Evolutionary conservation across 1,284 basidiomycete species (phyloP).

Genomic region (Rhodotorula sp.): DNA sequence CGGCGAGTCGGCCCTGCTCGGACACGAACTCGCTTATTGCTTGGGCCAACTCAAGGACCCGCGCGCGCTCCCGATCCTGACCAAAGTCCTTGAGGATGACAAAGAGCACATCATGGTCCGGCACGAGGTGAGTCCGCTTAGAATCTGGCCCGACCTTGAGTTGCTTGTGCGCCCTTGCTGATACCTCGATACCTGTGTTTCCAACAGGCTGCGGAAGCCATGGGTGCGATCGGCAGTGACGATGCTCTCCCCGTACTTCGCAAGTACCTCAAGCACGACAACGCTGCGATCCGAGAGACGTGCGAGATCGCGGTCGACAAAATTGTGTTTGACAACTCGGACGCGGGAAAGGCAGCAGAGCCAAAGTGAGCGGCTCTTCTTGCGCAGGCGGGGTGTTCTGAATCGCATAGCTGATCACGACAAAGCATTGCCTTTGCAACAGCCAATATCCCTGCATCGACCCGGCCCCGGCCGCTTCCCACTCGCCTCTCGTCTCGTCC

Average conservation of each 20-base stretch:
- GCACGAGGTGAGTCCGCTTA: slow-evolving; percentile 69
- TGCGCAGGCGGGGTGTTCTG: no score
- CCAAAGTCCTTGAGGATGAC: slow-evolving; percentile 67
- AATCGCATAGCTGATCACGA: no score
- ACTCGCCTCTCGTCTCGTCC: slow-evolving; percentile 48
- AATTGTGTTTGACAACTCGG: slow-evolving; percentile 81
- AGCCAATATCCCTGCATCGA: slow-evolving; percentile 79
- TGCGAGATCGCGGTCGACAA: slow-evolving; percentile 96
- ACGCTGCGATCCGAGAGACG: slow-evolving; percentile 86
- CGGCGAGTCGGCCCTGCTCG: slow-evolving; percentile 85
- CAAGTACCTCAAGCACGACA: slow-evolving; percentile 62
- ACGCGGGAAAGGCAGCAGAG: slow-evolving; percentile 49
- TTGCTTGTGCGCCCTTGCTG: no score
- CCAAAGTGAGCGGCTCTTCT: slow-evolving; percentile 36
- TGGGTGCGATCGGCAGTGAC: slow-evolving; percentile 83
- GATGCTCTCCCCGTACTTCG: slow-evolving; percentile 68
- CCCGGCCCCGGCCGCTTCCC: slow-evolving; percentile 70
- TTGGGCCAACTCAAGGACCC: slow-evolving; percentile 82
- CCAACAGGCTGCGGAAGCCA: slow-evolving; percentile 85
- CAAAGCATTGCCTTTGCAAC: no score
- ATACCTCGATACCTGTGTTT: not conserved
- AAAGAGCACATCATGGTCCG: slow-evolving; percentile 93
- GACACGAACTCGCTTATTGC: slow-evolving; percentile 97
- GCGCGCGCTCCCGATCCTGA: slow-evolving; percentile 74
- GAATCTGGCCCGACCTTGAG: not conserved